Percentiles rank a stretch among this genome's conserved stretches.
phyloP scores from a whole-genome alignment of 495 filamentous ascomycete genomes.

The Trichoderma virens region DNA sequence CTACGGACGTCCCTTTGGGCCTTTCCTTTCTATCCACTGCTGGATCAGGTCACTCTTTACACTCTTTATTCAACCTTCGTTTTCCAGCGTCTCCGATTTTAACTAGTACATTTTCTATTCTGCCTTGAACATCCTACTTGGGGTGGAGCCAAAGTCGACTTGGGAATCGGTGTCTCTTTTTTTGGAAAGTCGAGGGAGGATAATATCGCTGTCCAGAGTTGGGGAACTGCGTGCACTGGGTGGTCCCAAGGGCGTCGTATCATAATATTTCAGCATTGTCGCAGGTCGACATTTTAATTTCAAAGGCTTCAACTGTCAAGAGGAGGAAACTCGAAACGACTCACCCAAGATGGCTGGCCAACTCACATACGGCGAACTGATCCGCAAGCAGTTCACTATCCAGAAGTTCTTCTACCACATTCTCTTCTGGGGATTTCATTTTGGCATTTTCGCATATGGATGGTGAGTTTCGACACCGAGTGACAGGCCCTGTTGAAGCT shows the following conservation, averaged over 20 bases:
- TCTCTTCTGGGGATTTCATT: slow-evolving; percentile 78
- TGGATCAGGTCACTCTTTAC: slow-evolving; percentile 53
- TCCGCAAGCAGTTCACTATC: slow-evolving; percentile 54
- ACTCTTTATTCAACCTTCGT: slow-evolving; percentile 22
- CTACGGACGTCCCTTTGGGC: slow-evolving; percentile 25
- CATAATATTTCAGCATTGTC: slow-evolving; percentile 28
- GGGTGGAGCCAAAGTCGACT: slow-evolving; percentile 8
- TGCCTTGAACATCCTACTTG: slow-evolving; percentile 7
- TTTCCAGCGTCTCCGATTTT: slow-evolving; percentile 10
- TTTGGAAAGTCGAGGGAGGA: slow-evolving; percentile 16
- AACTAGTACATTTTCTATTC: too few relatives aligned
- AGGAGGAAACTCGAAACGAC: slow-evolving; percentile 16
- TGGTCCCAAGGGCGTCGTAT: not conserved
- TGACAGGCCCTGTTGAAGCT: not conserved
- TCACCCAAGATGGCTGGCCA: slow-evolving; percentile 32
- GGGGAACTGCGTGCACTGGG: not conserved
- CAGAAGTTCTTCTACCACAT: slow-evolving; percentile 72
- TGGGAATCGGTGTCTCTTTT: slow-evolving; percentile 14
- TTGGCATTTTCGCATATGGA: slow-evolving; percentile 74
- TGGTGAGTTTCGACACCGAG: slow-evolving; percentile 53
- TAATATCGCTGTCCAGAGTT: not conserved
- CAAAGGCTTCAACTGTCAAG: slow-evolving; percentile 14
- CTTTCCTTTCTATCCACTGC: slow-evolving; percentile 39
- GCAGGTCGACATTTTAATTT: slow-evolving; percentile 43
- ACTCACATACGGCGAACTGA: slow-evolving; percentile 22